Evolutionary conservation across 2,329 filamentous ascomycete species (phyloP).

Genomic region (Trichoderma sp.): DNA sequence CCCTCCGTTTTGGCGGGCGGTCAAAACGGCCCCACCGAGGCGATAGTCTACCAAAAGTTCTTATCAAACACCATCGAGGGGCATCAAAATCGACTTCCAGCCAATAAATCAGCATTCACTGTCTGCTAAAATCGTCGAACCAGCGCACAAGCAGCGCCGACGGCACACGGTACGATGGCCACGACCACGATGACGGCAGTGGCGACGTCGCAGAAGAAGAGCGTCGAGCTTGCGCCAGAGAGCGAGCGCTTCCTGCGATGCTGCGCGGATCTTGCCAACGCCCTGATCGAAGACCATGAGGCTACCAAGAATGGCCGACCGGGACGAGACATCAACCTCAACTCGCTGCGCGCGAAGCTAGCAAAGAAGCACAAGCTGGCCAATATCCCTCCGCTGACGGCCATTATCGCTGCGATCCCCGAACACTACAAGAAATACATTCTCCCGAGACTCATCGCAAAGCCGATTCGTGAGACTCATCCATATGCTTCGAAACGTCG

Average conservation of each 20-base stretch:
- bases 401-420: slow-evolving; percentile 97
- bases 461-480: slow-evolving; percentile 70
- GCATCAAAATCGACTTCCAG: slow-evolving; percentile 3
- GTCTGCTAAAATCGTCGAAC: background rate
- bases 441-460: slow-evolving; percentile 90
- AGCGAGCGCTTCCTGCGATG: slow-evolving; percentile 92
- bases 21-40: slow-evolving; percentile 2
- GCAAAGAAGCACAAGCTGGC: slow-evolving; percentile 89
- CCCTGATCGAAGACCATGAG: slow-evolving; percentile 92
- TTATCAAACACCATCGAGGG: slow-evolving; percentile 15
- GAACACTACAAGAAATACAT: slow-evolving; percentile 99
- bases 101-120: background rate
- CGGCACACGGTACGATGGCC: slow-evolving; percentile 33
- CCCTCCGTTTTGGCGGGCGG: background rate
- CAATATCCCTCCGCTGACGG: slow-evolving; percentile 85
- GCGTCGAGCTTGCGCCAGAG: slow-evolving; percentile 77
- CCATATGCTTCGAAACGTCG: background rate
- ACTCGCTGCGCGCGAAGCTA: slow-evolving; percentile 78
- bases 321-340: slow-evolving; percentile 87
- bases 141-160: background rate
- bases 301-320: slow-evolving; percentile 69
- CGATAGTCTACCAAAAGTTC: slow-evolving; percentile 14
- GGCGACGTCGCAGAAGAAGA: slow-evolving; percentile 66
- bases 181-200: slow-evolving; percentile 64
- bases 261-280: slow-evolving; percentile 92